Percentiles rank a stretch among this genome's conserved stretches.
Evolutionary conservation across 352 stramenopile species (phyloP).

Genomic region (Globisporangium takayamanum): DNA sequence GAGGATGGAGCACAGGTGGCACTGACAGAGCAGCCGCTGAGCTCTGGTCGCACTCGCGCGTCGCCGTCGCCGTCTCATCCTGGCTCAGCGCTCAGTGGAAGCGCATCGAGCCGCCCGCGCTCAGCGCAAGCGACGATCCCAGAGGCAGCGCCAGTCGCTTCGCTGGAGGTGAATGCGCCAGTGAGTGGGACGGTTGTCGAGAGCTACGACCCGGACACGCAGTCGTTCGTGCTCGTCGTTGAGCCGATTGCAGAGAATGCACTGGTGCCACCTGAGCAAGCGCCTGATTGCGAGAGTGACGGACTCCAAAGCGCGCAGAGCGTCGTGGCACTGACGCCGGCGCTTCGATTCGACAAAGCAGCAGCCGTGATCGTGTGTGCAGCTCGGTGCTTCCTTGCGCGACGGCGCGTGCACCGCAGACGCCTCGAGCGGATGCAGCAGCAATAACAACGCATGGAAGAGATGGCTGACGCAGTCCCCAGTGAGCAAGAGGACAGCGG

Average conservation of each 20-base stretch:
- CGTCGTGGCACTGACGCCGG: neutral
- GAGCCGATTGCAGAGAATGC: neutral
- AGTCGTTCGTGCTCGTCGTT: slow-evolving; percentile 4
- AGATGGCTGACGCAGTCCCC: too few relatives aligned
- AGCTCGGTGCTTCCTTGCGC: slow-evolving; percentile 15
- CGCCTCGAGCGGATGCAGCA: neutral
- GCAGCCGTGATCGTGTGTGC: slow-evolving; percentile 12
- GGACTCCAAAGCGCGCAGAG: too few relatives aligned
- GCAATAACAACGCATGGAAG: neutral
- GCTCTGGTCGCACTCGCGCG: neutral
- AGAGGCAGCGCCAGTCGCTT: neutral
- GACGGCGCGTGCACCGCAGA: slow-evolving; percentile 2
- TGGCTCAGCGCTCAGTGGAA: slow-evolving; percentile 2
- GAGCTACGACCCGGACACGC: slow-evolving; percentile 11
- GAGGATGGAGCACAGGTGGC: slow-evolving; percentile 3
- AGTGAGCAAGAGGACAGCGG: too few relatives aligned
- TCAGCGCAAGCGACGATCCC: slow-evolving; percentile 1
- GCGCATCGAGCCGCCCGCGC: neutral
- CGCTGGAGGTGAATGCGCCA: neutral
- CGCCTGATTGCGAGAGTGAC: too few relatives aligned
- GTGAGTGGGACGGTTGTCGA: slow-evolving; percentile 2
- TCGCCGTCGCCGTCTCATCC: neutral
- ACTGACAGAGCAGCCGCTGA: neutral
- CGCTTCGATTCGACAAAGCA: slow-evolving; percentile 13
- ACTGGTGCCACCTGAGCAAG: neutral